phyloP scores from a whole-genome alignment of 148 eudicot species.

The Fallopia convolvulus region DNA sequence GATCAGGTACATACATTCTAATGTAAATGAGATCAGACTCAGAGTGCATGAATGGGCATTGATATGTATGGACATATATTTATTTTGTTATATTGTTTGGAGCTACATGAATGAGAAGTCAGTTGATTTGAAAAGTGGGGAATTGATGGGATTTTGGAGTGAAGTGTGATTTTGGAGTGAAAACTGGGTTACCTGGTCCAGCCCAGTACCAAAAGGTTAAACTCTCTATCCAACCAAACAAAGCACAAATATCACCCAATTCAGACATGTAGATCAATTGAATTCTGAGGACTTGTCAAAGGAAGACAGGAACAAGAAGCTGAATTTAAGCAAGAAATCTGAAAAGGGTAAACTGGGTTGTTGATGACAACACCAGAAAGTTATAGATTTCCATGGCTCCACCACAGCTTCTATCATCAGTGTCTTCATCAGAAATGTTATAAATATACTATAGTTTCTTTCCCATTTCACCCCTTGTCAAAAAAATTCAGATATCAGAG shows the following conservation, averaged over 20 bases:
- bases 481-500: background rate
- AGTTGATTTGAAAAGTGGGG: background rate
- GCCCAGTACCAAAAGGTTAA: background rate
- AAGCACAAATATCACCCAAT: background rate
- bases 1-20: background rate
- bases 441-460: background rate
- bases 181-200: background rate
- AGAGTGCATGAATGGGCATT: background rate
- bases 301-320: background rate
- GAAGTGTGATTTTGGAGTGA: background rate
- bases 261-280: background rate
- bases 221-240: background rate
- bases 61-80: background rate
- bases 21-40: background rate
- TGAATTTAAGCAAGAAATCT: background rate
- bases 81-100: background rate
- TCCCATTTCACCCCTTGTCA: no score
- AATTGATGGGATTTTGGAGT: constrained; percentile 3
- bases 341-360: background rate
- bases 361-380: background rate
- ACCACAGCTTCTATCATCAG: background rate
- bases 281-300: background rate
- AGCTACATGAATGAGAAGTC: constrained; percentile 3
- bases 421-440: background rate
- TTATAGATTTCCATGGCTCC: background rate